A percentile compares a stretch with the other conserved stretches of the same genome.
Conservation (phyloP, 495 filamentous ascomycete genomes). For the Penicillium argentinense region DNA sequence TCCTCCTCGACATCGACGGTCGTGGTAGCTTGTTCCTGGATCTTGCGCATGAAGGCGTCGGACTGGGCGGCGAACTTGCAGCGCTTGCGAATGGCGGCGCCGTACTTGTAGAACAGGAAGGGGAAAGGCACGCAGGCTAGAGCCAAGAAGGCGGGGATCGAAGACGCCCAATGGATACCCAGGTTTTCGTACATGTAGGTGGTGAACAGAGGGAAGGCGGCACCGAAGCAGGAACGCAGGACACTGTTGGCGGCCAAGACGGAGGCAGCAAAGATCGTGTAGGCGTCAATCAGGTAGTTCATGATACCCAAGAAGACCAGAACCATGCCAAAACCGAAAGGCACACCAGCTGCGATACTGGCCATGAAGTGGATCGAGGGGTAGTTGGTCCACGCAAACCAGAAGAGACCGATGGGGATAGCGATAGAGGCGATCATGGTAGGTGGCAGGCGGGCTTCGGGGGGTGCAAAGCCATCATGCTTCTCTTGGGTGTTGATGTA, state of each 20-base stretch:
- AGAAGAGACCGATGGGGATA: slow-evolving; percentile 56
- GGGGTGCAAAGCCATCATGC: slow-evolving; percentile 43
- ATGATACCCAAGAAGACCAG: slow-evolving; percentile 73
- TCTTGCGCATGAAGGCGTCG: slow-evolving; percentile 47
- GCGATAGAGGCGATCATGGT: slow-evolving; percentile 41
- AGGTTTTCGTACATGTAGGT: slow-evolving; percentile 72
- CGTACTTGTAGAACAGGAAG: slow-evolving; percentile 79
- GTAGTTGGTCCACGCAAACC: slow-evolving; percentile 71
- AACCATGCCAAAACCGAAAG: slow-evolving; percentile 76
- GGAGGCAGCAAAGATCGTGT: slow-evolving; percentile 79
- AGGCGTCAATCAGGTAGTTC: slow-evolving; percentile 80
- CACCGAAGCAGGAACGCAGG: slow-evolving; percentile 68
- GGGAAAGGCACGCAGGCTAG: slow-evolving; percentile 77
- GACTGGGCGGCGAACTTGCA: slow-evolving; percentile 73
- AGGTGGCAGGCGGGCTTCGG: slow-evolving; percentile 50
- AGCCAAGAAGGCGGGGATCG: slow-evolving; percentile 74
- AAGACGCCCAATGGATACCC: slow-evolving; percentile 79
- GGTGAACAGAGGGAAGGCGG: slow-evolving; percentile 85
- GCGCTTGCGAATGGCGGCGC: slow-evolving; percentile 57
- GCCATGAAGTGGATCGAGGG: slow-evolving; percentile 68
- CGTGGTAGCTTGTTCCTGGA: slow-evolving; percentile 29
- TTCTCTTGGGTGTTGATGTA: slow-evolving; percentile 38
- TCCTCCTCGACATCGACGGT: slow-evolving; percentile 2
- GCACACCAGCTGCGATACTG: slow-evolving; percentile 60
- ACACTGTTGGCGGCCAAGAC: slow-evolving; percentile 78